A percentile compares a stretch with the other conserved stretches of the same genome.
These are phyloP conservation scores for Rhododendron simsii DNA, from an alignment of 148 eudicot species.

Conservation along the genomic window DNA sequence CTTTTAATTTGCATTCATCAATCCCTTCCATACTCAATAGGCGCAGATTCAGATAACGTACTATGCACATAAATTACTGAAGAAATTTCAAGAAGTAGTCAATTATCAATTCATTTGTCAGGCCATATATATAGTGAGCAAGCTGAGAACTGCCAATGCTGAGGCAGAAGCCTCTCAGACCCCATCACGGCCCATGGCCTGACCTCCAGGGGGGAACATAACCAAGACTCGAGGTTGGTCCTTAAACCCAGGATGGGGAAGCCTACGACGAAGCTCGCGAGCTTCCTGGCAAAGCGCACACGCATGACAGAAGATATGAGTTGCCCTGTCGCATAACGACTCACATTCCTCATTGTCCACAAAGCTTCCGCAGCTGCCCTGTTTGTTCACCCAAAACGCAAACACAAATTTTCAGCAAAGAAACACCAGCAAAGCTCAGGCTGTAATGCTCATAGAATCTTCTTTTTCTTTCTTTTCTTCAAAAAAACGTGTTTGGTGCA, in stretches of 20 bases:
- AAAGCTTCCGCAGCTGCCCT: slow-evolving; percentile 74
- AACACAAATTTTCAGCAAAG: background rate
- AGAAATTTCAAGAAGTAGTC: background rate
- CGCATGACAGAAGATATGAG: slow-evolving; percentile 76
- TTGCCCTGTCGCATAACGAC: slow-evolving; percentile 59
- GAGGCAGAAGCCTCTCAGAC: slow-evolving; percentile 14
- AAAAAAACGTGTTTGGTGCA: background rate
- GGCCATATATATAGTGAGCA: background rate
- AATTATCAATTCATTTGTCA: background rate
- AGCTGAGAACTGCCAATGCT: background rate
- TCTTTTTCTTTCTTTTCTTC: background rate
- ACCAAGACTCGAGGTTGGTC: slow-evolving; percentile 46
- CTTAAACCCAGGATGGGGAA: slow-evolving; percentile 74
- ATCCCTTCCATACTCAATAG: background rate
- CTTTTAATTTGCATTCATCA: background rate
- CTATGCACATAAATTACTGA: background rate
- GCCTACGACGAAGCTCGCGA: slow-evolving; percentile 83
- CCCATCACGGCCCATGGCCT: slow-evolving; percentile 63
- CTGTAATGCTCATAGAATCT: background rate
- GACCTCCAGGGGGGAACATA: slow-evolving; percentile 69
- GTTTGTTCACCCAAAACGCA: slow-evolving; percentile 5
- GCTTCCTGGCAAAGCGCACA: slow-evolving; percentile 97
- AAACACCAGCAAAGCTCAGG: background rate
- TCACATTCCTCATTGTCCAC: slow-evolving; percentile 71
- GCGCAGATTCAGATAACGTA: background rate